These are phyloP conservation scores for Vinca major DNA, from an alignment of 305 asterid genomes.

Conservation along the genomic window DNA sequence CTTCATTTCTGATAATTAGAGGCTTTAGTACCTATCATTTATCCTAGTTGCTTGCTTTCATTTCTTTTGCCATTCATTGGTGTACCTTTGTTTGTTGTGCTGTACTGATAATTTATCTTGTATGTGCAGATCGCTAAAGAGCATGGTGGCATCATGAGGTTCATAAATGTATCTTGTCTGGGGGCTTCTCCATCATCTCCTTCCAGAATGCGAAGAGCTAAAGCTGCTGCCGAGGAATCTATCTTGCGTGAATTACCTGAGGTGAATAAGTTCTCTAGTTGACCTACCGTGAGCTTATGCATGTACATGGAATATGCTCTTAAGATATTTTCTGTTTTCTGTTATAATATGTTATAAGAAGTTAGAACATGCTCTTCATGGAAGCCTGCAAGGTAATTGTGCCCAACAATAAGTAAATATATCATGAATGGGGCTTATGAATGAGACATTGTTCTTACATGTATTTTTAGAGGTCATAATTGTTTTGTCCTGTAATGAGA, in stretches of 20 bases:
- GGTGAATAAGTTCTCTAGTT: constrained; percentile 30
- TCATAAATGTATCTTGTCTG: constrained; percentile 79
- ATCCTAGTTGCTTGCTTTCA: not conserved
- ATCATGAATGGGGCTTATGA: not conserved
- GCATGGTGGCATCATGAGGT: constrained; percentile 95
- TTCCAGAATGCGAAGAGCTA: constrained; percentile 70
- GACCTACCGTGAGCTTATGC: not conserved
- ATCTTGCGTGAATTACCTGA: constrained; percentile 59
- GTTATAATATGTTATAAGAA: not conserved
- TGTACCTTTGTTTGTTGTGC: not conserved
- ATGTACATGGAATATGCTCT: not conserved
- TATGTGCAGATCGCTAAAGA: constrained; percentile 72
- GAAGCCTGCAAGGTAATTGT: not conserved
- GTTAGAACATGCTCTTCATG: not conserved
- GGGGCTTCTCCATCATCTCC: constrained; percentile 81
- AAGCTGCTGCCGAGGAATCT: constrained; percentile 97
- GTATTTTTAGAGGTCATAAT: not conserved
- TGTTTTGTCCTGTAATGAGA: not conserved
- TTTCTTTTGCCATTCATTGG: not conserved
- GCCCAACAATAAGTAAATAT: not conserved
- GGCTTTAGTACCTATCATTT: not conserved
- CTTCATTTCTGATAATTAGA: not conserved
- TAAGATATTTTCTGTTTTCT: not conserved
- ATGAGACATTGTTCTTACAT: not conserved
- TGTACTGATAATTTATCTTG: constrained; percentile 9